phyloP scores from a whole-genome alignment of 2,329 filamentous ascomycete genomes.

The Fusarium temperatum region DNA sequence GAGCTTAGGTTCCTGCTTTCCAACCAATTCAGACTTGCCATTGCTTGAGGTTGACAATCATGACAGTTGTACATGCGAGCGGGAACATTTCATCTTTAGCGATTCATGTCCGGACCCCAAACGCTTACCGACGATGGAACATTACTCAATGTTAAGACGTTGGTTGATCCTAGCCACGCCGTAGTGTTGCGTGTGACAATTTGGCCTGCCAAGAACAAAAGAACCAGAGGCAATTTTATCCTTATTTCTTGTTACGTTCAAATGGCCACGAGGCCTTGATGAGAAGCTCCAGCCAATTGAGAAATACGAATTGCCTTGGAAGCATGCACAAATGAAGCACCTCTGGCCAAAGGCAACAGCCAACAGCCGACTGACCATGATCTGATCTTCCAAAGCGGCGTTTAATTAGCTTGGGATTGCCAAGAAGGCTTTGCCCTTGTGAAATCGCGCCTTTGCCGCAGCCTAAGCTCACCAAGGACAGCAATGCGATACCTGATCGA shows the following conservation, averaged over 20 bases:
- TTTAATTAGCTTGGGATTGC: not conserved
- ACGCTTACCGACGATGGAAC: not conserved
- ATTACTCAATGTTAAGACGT: not conserved
- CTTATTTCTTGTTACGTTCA: too few relatives aligned
- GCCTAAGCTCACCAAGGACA: not conserved
- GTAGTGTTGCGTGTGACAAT: not conserved
- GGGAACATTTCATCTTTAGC: not conserved
- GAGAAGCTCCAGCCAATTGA: not conserved
- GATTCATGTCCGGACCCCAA: not conserved
- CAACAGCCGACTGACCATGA: not conserved
- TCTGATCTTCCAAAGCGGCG: not conserved
- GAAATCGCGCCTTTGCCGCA: not conserved
- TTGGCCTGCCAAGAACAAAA: not conserved
- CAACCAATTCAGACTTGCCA: not conserved
- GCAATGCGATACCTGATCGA: not conserved
- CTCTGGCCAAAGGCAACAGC: not conserved
- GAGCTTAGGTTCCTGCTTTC: not conserved
- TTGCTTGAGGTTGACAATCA: not conserved
- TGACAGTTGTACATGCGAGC: not conserved
- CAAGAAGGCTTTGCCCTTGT: not conserved
- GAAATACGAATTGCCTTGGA: not conserved
- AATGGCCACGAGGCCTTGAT: not conserved
- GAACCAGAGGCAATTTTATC: not conserved
- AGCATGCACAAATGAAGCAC: not conserved
- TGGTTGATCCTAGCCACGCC: not conserved